Evolutionary conservation across 495 filamentous ascomycete genomes (phyloP).

Genomic region (Articulospora tetracladia): DNA sequence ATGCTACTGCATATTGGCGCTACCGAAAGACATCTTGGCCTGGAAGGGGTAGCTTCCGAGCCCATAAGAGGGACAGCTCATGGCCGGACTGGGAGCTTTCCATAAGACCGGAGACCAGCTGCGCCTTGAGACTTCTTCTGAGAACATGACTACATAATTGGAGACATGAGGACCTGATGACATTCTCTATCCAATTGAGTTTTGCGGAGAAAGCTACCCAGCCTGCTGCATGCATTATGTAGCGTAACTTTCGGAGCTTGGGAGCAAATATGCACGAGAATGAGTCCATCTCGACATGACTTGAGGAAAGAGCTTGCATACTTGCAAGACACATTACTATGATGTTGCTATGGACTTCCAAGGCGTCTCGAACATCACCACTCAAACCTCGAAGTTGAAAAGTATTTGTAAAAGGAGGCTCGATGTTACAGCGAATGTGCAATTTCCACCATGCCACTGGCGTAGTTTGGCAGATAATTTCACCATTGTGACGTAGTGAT

Average conservation of each 20-base stretch:
- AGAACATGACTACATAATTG: background rate
- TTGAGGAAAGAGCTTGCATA: too few species aligned
- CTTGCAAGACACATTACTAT: too few species aligned
- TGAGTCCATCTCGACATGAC: too few species aligned
- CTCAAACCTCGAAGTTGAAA: too few species aligned
- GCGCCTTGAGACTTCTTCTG: background rate
- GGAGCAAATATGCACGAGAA: too few species aligned
- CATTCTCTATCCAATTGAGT: background rate
- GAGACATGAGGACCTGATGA: background rate
- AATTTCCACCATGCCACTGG: background rate
- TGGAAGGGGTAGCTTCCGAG: conserved; percentile 6
- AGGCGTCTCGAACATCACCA: too few species aligned
- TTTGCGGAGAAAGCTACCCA: background rate
- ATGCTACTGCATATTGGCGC: background rate
- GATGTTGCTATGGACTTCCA: too few species aligned
- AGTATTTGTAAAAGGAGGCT: too few species aligned
- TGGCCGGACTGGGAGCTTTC: background rate
- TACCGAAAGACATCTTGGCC: conserved; percentile 3
- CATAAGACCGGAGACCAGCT: background rate
- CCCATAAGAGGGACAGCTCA: background rate
- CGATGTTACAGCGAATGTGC: background rate
- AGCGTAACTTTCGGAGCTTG: too few species aligned
- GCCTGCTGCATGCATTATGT: background rate
- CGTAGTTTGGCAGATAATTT: background rate
- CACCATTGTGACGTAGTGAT: background rate